These are phyloP conservation scores for Fusarium praegraminearum DNA, from an alignment of 2,329 filamentous ascomycete species.

Conservation along the genomic window DNA sequence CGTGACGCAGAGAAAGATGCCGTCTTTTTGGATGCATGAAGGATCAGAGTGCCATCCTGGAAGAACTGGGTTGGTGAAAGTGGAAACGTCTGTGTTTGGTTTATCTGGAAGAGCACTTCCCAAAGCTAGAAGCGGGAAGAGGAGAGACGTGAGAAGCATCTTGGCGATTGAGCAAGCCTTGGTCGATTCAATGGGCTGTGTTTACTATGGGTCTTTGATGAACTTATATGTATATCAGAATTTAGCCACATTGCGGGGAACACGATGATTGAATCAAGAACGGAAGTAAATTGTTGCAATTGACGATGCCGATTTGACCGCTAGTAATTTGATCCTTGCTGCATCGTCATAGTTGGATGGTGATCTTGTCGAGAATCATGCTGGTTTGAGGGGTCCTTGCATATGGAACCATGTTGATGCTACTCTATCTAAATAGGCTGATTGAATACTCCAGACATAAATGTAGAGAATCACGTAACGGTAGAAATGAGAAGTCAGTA, in stretches of 20 bases:
- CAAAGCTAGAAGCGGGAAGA: not conserved
- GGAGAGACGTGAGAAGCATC: slow-evolving; percentile 10
- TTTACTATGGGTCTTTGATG: not conserved
- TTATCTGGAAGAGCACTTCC: slow-evolving; percentile 4
- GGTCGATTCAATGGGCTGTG: rapidly evolving
- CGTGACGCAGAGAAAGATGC: slow-evolving; percentile 64
- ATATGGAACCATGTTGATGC: not conserved
- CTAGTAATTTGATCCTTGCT: slow-evolving; percentile 8
- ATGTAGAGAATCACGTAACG: not conserved
- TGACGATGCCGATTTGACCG: slow-evolving; percentile 19
- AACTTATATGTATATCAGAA: not conserved
- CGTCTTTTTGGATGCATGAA: slow-evolving; percentile 57
- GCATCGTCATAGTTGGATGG: slow-evolving; percentile 1
- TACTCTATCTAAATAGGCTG: slow-evolving; percentile 10
- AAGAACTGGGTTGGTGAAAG: slow-evolving; percentile 58
- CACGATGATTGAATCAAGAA: not conserved
- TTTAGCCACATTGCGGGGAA: slow-evolving; percentile 19
- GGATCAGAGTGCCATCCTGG: slow-evolving; percentile 65
- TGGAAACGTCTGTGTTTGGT: not conserved
- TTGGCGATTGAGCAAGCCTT: not conserved
- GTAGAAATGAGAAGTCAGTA: not conserved
- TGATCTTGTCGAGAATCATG: slow-evolving; percentile 14
- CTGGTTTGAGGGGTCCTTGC: slow-evolving; percentile 9
- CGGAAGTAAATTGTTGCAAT: not conserved
- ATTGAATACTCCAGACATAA: not conserved